Conservation (phyloP, 768 basidiomycete genomes). For the Botryobasidium botryosum region DNA sequence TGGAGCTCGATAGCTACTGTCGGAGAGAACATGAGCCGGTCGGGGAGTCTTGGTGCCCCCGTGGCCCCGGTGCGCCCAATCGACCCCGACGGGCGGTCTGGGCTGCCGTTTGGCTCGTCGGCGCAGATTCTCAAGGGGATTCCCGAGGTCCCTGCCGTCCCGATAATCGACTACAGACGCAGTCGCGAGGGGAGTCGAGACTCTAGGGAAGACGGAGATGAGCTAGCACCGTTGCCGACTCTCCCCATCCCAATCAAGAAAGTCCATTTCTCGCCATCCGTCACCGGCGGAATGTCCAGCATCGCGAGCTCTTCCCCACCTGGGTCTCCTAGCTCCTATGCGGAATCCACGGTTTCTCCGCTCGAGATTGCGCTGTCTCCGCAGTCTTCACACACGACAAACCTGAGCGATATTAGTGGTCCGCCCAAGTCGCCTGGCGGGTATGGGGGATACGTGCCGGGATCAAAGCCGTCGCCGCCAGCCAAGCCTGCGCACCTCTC, state of each 20-base stretch:
- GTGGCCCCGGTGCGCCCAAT: neutral
- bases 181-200: neutral
- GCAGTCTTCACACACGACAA: neutral
- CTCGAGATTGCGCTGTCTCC: conserved; percentile 2
- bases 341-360: too few species aligned
- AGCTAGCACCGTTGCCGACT: neutral
- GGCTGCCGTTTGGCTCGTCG: neutral
- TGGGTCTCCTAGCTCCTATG: conserved; percentile 7
- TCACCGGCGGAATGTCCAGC: conserved; percentile 20
- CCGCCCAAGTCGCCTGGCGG: too few species aligned
- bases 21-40: neutral
- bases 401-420: too few species aligned
- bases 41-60: neutral
- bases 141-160: too few species aligned
- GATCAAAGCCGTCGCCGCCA: neutral
- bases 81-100: neutral
- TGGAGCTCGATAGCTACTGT: too few species aligned
- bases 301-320: conserved; percentile 12
- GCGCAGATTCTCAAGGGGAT: too few species aligned
- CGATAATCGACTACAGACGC: neutral
- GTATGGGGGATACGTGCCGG: neutral
- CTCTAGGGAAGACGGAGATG: neutral
- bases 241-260: conserved; percentile 18
- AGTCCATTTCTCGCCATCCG: conserved; percentile 35
- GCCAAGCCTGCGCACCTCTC: conserved; percentile 2